These are phyloP conservation scores for Cryptosporidium ryanae DNA, from an alignment of 169 alveolate species.

Conservation along the genomic window DNA sequence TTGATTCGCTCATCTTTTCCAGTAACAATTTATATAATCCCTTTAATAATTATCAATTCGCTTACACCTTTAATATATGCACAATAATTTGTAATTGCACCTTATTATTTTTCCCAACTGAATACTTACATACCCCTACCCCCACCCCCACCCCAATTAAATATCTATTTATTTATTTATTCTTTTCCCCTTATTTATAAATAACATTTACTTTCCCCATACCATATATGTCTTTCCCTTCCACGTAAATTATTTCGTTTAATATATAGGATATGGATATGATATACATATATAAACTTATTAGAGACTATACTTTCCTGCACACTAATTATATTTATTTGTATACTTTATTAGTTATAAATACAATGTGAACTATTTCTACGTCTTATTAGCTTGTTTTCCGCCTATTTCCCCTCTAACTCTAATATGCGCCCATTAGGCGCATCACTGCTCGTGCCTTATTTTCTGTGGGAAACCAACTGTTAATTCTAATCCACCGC, in stretches of 20 bases:
- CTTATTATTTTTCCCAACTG: not conserved
- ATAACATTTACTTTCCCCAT: constrained; percentile 3
- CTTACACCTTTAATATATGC: constrained; percentile 16
- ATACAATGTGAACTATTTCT: not conserved
- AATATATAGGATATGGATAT: constrained; percentile 6
- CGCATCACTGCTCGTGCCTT: constrained; percentile 57
- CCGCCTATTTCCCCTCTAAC: constrained; percentile 72
- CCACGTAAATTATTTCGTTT: constrained; percentile 17
- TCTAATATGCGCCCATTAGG: constrained; percentile 71
- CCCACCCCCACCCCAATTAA: not conserved
- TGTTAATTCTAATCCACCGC: too few species aligned
- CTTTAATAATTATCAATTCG: not conserved
- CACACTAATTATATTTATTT: constrained; percentile 2
- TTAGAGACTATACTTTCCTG: too few species aligned
- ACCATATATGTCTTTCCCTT: constrained; percentile 3
- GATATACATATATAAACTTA: not conserved
- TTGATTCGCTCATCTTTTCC: constrained; percentile 76
- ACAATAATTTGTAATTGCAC: constrained; percentile 13
- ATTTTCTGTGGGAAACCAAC: constrained; percentile 67
- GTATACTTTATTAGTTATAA: not conserved
- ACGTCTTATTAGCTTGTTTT: constrained; percentile 17
- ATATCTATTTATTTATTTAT: constrained; percentile 15
- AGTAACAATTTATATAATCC: not conserved
- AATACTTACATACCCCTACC: not conserved
- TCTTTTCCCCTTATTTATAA: constrained; percentile 31